These are phyloP conservation scores for Lachnellula subtilissima DNA, from an alignment of 2,329 filamentous ascomycete genomes.

Conservation along the genomic window DNA sequence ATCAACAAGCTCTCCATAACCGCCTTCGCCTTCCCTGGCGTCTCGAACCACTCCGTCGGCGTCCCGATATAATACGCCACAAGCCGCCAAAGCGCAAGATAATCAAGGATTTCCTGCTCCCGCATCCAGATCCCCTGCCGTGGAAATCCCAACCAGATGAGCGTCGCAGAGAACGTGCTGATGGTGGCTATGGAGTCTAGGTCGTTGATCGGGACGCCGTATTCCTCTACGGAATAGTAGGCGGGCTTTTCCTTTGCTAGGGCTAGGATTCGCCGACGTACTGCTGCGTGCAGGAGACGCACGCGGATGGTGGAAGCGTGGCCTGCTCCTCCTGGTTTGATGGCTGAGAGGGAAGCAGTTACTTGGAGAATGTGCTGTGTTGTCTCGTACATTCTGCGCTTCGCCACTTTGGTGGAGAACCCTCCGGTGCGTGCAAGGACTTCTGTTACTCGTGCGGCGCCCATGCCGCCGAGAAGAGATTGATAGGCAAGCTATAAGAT, in stretches of 20 bases:
- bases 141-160: slow-evolving; percentile 66
- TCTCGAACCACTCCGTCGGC: slow-evolving; percentile 57
- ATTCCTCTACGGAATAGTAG: slow-evolving; percentile 57
- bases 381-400: slow-evolving; percentile 64
- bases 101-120: slow-evolving; percentile 60
- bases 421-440: slow-evolving; percentile 70
- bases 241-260: slow-evolving; percentile 50
- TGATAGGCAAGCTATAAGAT: slow-evolving; percentile 43
- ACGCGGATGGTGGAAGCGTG: slow-evolving; percentile 62
- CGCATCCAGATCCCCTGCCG: slow-evolving; percentile 66
- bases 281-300: slow-evolving; percentile 62
- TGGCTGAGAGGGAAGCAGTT: slow-evolving; percentile 56
- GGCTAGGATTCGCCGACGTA: slow-evolving; percentile 59
- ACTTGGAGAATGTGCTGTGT: slow-evolving; percentile 72
- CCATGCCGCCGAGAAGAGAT: slow-evolving; percentile 66
- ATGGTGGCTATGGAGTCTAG: slow-evolving; percentile 71
- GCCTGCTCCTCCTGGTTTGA: slow-evolving; percentile 64
- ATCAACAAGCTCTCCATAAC: slow-evolving; percentile 65
- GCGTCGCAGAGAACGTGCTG: slow-evolving; percentile 60
- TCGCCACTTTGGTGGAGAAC: slow-evolving; percentile 63
- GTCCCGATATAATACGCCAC: slow-evolving; percentile 68
- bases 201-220: slow-evolving; percentile 68
- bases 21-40: slow-evolving; percentile 48
- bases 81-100: slow-evolving; percentile 71
- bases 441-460: slow-evolving; percentile 67